Conservation (phyloP, 2,329 filamentous ascomycete species). For the Helotiales sp. region DNA sequence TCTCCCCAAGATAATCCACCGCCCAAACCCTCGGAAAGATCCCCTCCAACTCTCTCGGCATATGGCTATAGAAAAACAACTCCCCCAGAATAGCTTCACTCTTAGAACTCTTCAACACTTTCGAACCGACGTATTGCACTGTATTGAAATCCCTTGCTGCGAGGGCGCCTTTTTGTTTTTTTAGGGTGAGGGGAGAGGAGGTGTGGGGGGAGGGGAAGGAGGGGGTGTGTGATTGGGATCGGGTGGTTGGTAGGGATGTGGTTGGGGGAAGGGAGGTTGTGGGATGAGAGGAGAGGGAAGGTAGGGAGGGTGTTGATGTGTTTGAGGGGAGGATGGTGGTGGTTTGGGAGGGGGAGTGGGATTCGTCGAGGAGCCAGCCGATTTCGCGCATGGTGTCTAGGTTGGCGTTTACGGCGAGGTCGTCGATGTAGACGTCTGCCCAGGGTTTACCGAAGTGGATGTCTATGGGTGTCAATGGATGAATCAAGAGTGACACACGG, state of each 20-base stretch:
- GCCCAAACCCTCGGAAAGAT: constrained; percentile 7
- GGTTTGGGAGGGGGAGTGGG: background rate
- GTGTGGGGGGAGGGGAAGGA: background rate
- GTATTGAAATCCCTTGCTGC: constrained; percentile 9
- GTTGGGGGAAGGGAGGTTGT: background rate
- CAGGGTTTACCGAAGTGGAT: constrained; percentile 12
- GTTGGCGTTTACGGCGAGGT: constrained; percentile 11
- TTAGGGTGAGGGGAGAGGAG: background rate
- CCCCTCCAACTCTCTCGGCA: constrained; percentile 26
- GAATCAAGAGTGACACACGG: background rate
- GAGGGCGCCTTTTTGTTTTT: background rate
- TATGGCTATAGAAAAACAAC: constrained; percentile 37
- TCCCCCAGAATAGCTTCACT: constrained; percentile 36
- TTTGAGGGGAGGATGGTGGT: background rate
- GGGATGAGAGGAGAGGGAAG: background rate
- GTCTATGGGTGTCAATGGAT: background rate
- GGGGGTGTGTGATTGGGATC: background rate
- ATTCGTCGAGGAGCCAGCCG: constrained; percentile 11
- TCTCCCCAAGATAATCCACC: constrained; percentile 1
- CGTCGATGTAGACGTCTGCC: constrained; percentile 13
- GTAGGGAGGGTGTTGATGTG: background rate
- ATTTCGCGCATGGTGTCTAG: constrained; percentile 12
- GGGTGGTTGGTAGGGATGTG: background rate
- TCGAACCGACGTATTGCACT: constrained; percentile 10
- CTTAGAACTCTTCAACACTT: constrained; percentile 36